These are phyloP conservation scores for Penicillium psychrosexuale DNA, from an alignment of 2,329 filamentous ascomycete genomes.

Conservation along the genomic window DNA sequence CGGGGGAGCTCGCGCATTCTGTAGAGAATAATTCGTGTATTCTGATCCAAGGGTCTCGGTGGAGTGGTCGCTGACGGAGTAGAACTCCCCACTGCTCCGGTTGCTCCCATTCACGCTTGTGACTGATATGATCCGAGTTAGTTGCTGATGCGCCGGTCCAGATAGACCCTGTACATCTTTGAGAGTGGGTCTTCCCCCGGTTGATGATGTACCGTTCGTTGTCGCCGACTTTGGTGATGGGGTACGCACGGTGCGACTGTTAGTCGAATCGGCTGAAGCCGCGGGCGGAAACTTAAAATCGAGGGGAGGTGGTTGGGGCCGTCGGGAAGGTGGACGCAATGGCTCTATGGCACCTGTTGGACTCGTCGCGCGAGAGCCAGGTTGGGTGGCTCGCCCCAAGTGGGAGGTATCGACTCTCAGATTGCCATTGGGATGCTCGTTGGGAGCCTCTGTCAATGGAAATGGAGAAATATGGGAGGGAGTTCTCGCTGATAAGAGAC, in stretches of 20 bases:
- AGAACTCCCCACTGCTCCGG: conserved; percentile 90
- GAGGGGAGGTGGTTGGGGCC: conserved; percentile 37
- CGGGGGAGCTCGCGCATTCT: conserved; percentile 52
- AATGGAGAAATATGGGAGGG: conserved; percentile 34
- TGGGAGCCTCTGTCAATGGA: conserved; percentile 31
- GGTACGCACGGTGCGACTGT: conserved; percentile 27
- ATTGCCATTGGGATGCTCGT: conserved; percentile 26
- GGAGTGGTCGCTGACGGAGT: conserved; percentile 91
- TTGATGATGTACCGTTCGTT: conserved; percentile 15
- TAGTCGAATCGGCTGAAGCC: conserved; percentile 32
- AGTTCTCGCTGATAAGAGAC: conserved; percentile 30
- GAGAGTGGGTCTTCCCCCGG: conserved; percentile 14
- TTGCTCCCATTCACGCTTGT: conserved; percentile 76
- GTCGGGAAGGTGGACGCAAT: conserved; percentile 41
- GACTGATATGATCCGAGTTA: conserved; percentile 69
- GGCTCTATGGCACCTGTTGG: conserved; percentile 38
- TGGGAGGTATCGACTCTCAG: conserved; percentile 36
- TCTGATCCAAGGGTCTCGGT: conserved; percentile 91
- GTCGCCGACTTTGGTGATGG: conserved; percentile 31
- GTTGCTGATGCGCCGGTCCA: conserved; percentile 37
- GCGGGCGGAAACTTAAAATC: conserved; percentile 58
- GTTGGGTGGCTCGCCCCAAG: conserved; percentile 24
- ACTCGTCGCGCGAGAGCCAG: conserved; percentile 28
- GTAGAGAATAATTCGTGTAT: conserved; percentile 56
- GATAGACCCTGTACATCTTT: conserved; percentile 27